Base-by-base conservation (phyloP, 345 rosid species). In the Boechera retrofracta region DNA sequence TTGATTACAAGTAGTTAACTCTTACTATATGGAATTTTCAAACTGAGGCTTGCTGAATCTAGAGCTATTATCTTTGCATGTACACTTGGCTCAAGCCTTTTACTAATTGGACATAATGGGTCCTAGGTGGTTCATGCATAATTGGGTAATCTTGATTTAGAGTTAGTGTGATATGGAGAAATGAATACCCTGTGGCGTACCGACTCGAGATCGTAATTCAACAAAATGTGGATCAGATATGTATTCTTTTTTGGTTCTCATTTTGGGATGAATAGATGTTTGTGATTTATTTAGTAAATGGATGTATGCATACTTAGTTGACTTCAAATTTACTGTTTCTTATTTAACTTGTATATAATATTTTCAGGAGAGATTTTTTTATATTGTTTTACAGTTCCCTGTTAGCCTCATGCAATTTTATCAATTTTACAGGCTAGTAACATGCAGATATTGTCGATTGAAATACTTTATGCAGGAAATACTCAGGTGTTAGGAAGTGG, bases 401-500 rank as follows among this genome's bases (percentile, higher is more conserved):
- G 4, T 61, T 62, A 24, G 70, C 49, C 24, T 62, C 58, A 62
- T 32, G 28, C 64, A 52, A 18, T 52, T 57, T 51, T 41, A 13
- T 15, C 9, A 60, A 21, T 28, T 26, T 10, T 38, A 75, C 44
- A 35, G 67, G 67, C 41, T 67, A 38, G 28, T 76, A 76, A 68
- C 38, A 59, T 65, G 35, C 45, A 47, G 36, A 1, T 38, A 35
- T 63, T 77, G 6, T 39, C 24, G 4, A 38, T 24, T 65, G 49
- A 78, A 59, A 42, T 72, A 52, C 42, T 41, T 73, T 72, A n/a
- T 72, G 61, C 86, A 95, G 99, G 80, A 92, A 85, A 79, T 95
- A 95, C 78, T 89, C 97, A 0, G 74, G 86, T 82, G 98, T 92
- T 68, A 82, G 84, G 76, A 90, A 85, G 65, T 88, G 92, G 96